Percentiles rank a stretch among this genome's conserved stretches.
phyloP scores from a whole-genome alignment of 2,329 filamentous ascomycete species.

The Sclerotiophoma versabilis region DNA sequence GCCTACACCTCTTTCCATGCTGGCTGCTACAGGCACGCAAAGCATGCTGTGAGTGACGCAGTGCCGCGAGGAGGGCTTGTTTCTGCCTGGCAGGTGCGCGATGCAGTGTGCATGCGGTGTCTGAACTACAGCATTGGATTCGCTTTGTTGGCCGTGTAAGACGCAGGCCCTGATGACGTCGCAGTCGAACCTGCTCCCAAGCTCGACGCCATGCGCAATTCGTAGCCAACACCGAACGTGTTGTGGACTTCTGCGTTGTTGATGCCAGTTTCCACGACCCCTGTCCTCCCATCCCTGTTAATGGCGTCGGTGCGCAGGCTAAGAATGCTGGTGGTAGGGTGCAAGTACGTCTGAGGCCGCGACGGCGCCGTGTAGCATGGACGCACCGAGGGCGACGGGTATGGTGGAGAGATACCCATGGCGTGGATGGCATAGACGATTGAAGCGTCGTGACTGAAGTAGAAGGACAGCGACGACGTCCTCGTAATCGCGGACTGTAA shows the following conservation, averaged over 20 bases:
- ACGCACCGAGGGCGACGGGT: conserved; percentile 46
- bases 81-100: conserved; percentile 26
- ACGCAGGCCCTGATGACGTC: conserved; percentile 43
- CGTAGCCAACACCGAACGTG: conserved; percentile 33
- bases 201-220: conserved; percentile 20
- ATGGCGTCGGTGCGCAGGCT: conserved; percentile 55
- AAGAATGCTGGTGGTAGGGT: conserved; percentile 55
- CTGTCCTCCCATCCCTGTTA: no score
- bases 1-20: conserved; percentile 30
- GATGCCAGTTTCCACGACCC: no score
- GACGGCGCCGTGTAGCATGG: conserved; percentile 47
- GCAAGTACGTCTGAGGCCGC: conserved; percentile 54
- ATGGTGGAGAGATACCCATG: conserved; percentile 54
- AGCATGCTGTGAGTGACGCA: no score
- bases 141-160: conserved; percentile 58
- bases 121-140: no score
- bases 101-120: no score
- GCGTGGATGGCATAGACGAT: conserved; percentile 54
- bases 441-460: conserved; percentile 52
- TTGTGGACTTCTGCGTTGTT: conserved; percentile 17
- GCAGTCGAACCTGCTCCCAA: conserved; percentile 27
- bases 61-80: no score
- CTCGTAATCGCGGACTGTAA: conserved; percentile 40
- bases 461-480: conserved; percentile 51
- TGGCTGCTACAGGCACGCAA: conserved; percentile 34